Evolutionary conservation across 176 grass and related monocot species (phyloP), one percentile per base, ranked within the genome.

Genomic region (Tillandsia fasciculata): DNA sequence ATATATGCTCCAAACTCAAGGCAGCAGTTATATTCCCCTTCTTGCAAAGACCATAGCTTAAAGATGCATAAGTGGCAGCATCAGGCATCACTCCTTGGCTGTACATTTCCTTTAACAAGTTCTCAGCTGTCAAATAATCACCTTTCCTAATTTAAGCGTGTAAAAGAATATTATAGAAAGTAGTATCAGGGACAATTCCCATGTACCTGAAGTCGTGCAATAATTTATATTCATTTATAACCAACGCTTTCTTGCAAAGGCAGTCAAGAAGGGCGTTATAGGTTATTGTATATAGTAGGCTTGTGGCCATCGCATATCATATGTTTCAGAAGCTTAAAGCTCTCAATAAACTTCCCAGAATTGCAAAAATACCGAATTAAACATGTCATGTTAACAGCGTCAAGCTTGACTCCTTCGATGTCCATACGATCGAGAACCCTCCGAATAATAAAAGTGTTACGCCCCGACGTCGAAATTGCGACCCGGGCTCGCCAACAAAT

Each of bases 161-260:
- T 47, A 81, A 70, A 13, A 81, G 79, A 52, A 81, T 75, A 69
- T 81, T 81, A 81, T 81, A 81, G 15, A 64, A 70, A 26, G 52
- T 69, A 15, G 22, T 75, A 64, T 81, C 64, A 47, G 79, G 71
- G 22, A 63, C 67, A 59, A 56, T 51, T 49, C 53, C 20, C 2
- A 56, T 47, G n/a, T 48, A 69, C 47, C 50, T 75, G 23, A 73
- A 81, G 27, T 75, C 26, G 7, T 75, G 26, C 14, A 81, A 70
- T 42, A 74, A 64, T 69, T 63, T 74, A 33, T 29, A 74, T 28
- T 61, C 63, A 63, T 69, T 14, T 58, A 20, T 33, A 12, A 81
- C 13, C 5, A 81, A 68, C 1, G 64, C 64, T 10, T 51, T 68
- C 70, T 75, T 81, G 49, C 64, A 81, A 61, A 81, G 66, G 56